phyloP scores from a whole-genome alignment of 495 filamentous ascomycete genomes.

The Penicillium argentinense region DNA sequence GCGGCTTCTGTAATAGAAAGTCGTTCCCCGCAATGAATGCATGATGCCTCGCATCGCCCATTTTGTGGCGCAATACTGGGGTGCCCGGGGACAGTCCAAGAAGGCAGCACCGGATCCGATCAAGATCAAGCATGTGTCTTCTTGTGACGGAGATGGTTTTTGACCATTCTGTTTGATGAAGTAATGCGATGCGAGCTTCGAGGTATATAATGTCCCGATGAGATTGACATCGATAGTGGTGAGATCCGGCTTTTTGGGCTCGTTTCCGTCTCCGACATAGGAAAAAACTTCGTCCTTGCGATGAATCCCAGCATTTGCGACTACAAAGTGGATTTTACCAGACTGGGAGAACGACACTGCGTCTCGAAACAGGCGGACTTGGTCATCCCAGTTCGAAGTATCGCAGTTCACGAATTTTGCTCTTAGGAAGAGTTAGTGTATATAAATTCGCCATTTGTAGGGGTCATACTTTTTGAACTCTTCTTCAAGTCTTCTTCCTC shows the following conservation, averaged over 20 bases:
- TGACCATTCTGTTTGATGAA: constrained; percentile 26
- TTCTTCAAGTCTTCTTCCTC: constrained; percentile 11
- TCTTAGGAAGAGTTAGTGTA: not conserved
- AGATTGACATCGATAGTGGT: constrained; percentile 45
- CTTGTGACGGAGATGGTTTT: constrained; percentile 4
- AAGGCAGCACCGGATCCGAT: constrained; percentile 31
- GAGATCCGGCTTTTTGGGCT: constrained; percentile 36
- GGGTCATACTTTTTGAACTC: constrained; percentile 13
- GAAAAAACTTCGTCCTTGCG: constrained; percentile 40
- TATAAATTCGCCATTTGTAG: too few relatives aligned
- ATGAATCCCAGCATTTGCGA: constrained; percentile 48
- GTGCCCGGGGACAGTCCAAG: constrained; percentile 19
- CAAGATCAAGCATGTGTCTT: constrained; percentile 25
- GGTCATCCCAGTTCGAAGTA: constrained; percentile 27
- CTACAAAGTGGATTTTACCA: constrained; percentile 41
- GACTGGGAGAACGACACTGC: constrained; percentile 31
- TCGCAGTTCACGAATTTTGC: constrained; percentile 18
- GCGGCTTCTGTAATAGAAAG: constrained; percentile 20
- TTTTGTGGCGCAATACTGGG: constrained; percentile 27
- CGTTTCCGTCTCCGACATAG: constrained; percentile 17
- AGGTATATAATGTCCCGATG: constrained; percentile 37
- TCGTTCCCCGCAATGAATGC: constrained; percentile 23
- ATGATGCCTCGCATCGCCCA: constrained; percentile 33
- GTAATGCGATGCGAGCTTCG: constrained; percentile 46
- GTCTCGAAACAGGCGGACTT: constrained; percentile 37